Conservation (phyloP, 257 asterid genomes). For the Penstemon eatonii region DNA sequence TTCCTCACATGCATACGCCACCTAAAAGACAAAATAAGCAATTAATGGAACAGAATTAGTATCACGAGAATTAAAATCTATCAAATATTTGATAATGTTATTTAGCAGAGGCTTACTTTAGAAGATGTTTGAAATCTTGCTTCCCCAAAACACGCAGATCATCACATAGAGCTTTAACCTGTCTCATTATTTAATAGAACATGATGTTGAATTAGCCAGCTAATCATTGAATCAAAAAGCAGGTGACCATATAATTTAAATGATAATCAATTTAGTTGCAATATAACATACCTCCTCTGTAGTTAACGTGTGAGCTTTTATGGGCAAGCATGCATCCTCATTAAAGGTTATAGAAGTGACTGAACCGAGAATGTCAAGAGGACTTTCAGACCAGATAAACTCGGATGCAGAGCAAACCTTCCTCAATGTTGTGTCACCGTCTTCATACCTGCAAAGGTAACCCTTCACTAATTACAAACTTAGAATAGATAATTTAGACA, state of each 20-base stretch:
- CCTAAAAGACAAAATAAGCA: slow-evolving; percentile 39
- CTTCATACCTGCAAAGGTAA: slow-evolving; percentile 66
- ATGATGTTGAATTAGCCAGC: slow-evolving; percentile 15
- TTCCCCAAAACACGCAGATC: slow-evolving; percentile 84
- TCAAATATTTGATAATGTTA: not conserved
- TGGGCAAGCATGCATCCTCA: slow-evolving; percentile 58
- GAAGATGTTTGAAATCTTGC: slow-evolving; percentile 84
- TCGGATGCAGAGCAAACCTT: slow-evolving; percentile 74
- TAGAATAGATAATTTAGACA: not conserved
- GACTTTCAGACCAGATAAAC: slow-evolving; percentile 69
- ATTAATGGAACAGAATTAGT: slow-evolving; percentile 10
- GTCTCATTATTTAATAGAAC: slow-evolving; percentile 23
- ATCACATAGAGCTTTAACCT: slow-evolving; percentile 87
- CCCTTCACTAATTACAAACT: slow-evolving; percentile 1
- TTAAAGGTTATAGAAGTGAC: slow-evolving; percentile 67
- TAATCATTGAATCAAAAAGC: not conserved
- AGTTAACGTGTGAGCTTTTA: slow-evolving; percentile 59
- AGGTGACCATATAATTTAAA: not conserved
- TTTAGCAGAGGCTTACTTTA: slow-evolving; percentile 53
- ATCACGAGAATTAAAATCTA: not conserved
- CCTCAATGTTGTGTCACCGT: slow-evolving; percentile 75
- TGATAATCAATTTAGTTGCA: not conserved
- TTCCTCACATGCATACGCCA: slow-evolving; percentile 84
- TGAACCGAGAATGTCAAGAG: slow-evolving; percentile 82
- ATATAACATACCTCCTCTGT: not conserved